Conservation (phyloP, 768 basidiomycete genomes). For the Pisolithus orientalis region DNA sequence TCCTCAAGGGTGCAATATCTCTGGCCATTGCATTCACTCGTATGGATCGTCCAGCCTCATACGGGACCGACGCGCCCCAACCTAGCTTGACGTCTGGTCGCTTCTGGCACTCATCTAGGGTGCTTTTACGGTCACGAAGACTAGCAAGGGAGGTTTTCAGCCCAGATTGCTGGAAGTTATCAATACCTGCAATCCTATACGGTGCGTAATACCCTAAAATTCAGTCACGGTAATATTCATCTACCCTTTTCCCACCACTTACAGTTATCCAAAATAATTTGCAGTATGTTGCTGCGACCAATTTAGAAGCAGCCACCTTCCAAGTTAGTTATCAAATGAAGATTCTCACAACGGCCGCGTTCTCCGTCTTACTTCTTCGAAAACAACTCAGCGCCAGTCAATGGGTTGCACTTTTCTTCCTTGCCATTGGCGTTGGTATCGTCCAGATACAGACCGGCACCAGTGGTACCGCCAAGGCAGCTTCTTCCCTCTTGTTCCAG, state of each 20-base stretch:
- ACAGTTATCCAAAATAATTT: slow-evolving; percentile 90
- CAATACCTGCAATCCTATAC: slow-evolving; percentile 94
- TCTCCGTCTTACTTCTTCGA: slow-evolving; percentile 77
- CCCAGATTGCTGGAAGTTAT: slow-evolving; percentile 93
- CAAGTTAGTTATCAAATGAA: slow-evolving; percentile 98
- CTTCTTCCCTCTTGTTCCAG: slow-evolving; percentile 26
- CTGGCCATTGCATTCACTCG: slow-evolving; percentile 74
- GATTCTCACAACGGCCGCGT: slow-evolving; percentile 88
- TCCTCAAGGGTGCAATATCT: slow-evolving; percentile 88
- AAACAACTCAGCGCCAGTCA: slow-evolving; percentile 67
- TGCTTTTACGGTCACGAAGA: slow-evolving; percentile 45
- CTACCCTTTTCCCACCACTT: slow-evolving; percentile 5
- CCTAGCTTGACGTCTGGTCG: slow-evolving; percentile 26
- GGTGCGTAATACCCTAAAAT: slow-evolving; percentile 31
- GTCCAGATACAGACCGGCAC: slow-evolving; percentile 70
- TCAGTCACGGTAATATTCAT: not conserved
- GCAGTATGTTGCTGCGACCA: slow-evolving; percentile 91
- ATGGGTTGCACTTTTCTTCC: slow-evolving; percentile 80
- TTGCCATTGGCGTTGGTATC: slow-evolving; percentile 84
- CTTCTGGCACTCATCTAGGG: slow-evolving; percentile 30
- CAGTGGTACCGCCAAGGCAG: slow-evolving; percentile 16
- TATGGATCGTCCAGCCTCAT: slow-evolving; percentile 33
- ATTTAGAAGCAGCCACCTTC: slow-evolving; percentile 92
- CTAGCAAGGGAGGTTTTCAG: slow-evolving; percentile 73
- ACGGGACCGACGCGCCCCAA: slow-evolving; percentile 25